phyloP scores from a whole-genome alignment of 2,329 filamentous ascomycete species.

The Cercospora nicotianae region DNA sequence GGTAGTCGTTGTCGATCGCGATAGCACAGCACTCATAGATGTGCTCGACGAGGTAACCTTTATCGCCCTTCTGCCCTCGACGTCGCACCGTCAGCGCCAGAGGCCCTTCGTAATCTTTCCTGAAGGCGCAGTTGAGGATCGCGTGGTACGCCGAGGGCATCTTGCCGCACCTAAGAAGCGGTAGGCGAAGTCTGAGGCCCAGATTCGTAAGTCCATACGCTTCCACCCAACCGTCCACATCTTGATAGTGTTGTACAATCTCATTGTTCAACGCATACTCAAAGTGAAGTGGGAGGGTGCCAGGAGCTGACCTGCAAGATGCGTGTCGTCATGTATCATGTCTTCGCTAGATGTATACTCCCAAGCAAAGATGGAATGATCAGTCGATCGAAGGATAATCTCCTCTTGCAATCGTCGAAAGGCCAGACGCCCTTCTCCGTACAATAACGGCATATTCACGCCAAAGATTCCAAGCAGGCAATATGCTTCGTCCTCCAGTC shows the following conservation, averaged over 20 bases:
- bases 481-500: background rate
- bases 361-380: background rate
- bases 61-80: background rate
- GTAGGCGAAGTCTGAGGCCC: background rate
- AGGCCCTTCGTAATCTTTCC: background rate
- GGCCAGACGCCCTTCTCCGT: background rate
- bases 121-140: background rate
- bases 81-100: background rate
- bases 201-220: background rate
- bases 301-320: background rate
- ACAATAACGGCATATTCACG: background rate
- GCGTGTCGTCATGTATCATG: background rate
- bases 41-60: background rate
- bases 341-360: background rate
- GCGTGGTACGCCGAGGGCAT: background rate
- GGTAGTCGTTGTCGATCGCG: background rate
- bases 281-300: background rate
- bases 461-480: background rate
- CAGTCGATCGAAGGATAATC: background rate
- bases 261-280: background rate
- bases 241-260: background rate
- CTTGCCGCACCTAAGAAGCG: background rate
- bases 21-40: background rate
- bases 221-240: background rate
- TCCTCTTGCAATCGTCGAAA: background rate